Conservation (phyloP, 805 yeast genomes). For the Komagataella pastoris region DNA sequence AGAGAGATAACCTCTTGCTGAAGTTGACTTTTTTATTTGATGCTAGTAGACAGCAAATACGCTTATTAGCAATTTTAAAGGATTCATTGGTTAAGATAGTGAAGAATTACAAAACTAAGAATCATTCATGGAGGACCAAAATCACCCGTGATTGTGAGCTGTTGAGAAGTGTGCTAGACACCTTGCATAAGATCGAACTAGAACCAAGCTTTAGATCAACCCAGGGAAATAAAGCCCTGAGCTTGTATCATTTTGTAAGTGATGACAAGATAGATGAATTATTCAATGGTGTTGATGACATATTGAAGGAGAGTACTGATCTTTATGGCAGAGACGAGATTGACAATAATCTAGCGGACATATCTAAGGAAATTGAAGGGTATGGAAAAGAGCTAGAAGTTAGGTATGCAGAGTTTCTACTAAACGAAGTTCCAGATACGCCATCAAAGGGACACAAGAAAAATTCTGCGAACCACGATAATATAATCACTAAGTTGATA, state of each 20-base stretch:
- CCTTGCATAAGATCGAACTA: conserved; percentile 22
- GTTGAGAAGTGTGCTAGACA: conserved; percentile 18
- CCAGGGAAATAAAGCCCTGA: conserved; percentile 4
- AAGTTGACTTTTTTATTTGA: conserved; percentile 28
- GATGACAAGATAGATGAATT: conserved; percentile 21
- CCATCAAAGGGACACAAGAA: background rate
- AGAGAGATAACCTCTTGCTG: conserved; percentile 27
- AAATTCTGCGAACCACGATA: conserved; percentile 2
- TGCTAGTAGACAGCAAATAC: conserved; percentile 33
- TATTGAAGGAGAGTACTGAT: conserved; percentile 16
- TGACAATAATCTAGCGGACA: conserved; percentile 13
- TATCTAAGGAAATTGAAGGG: conserved; percentile 12
- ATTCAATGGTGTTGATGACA: conserved; percentile 15
- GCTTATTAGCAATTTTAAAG: conserved; percentile 20
- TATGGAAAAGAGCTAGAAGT: conserved; percentile 12
- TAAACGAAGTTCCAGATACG: conserved; percentile 5
- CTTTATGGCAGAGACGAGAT: conserved; percentile 12
- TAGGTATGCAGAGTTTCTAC: conserved; percentile 10
- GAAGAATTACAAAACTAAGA: conserved; percentile 12
- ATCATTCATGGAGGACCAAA: conserved; percentile 9
- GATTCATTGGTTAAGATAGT: conserved; percentile 16
- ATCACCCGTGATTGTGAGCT: conserved; percentile 17
- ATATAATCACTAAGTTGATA: conserved; percentile 12
- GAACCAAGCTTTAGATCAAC: conserved; percentile 17
- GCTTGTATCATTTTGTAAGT: conserved; percentile 35